These are phyloP conservation scores for Oryza nivara DNA, from an alignment of 176 grass and related monocot species.

Conservation along the genomic window DNA sequence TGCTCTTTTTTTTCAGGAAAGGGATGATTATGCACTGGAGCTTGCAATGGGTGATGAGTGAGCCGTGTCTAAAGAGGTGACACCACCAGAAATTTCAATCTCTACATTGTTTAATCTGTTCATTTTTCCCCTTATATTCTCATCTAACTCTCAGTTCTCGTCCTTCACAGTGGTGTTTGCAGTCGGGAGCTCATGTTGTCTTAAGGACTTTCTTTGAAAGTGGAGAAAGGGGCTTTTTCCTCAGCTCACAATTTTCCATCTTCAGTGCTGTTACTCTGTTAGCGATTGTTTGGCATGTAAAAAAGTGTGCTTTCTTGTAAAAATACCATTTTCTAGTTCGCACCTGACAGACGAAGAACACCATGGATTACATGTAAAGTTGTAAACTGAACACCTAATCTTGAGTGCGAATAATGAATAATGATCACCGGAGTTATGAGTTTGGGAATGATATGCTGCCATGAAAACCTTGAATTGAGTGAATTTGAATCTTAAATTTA, in stretches of 20 bases:
- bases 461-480: background rate
- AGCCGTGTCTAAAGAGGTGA: conserved; percentile 35
- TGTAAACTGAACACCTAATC: background rate
- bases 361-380: background rate
- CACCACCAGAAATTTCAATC: conserved; percentile 2
- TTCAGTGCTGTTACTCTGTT: background rate
- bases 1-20: conserved; percentile 56
- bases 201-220: background rate
- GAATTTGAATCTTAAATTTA: too few species aligned
- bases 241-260: background rate
- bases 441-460: background rate
- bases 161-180: background rate
- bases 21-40: conserved; percentile 92
- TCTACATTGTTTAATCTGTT: background rate
- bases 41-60: conserved; percentile 89
- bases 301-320: conserved; percentile 1
- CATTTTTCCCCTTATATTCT: background rate
- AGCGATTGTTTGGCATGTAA: background rate
- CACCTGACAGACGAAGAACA: background rate
- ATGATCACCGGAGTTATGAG: background rate
- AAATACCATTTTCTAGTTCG: background rate
- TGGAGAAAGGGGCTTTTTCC: background rate
- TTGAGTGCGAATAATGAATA: background rate
- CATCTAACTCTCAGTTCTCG: background rate
- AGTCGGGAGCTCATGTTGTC: background rate